Conservation (phyloP, 495 filamentous ascomycete genomes). For the Penicillium flavigenum region DNA sequence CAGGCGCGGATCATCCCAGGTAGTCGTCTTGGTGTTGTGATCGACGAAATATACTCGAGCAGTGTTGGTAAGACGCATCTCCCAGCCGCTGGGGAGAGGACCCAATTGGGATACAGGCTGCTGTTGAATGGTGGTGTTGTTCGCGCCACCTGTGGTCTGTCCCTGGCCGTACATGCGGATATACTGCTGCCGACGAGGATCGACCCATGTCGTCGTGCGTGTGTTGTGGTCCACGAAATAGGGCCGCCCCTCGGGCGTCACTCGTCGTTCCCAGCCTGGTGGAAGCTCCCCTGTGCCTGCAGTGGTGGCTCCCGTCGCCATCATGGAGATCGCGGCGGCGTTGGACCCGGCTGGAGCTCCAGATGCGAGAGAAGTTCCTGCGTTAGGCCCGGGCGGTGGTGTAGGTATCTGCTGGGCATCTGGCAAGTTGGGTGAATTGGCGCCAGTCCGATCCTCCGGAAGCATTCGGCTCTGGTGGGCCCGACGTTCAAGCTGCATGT, state of each 20-base stretch:
- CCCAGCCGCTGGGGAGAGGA: slow-evolving; percentile 96
- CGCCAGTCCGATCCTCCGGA: slow-evolving; percentile 91
- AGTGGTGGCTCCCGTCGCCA: slow-evolving; percentile 92
- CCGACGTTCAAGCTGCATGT: slow-evolving; percentile 86
- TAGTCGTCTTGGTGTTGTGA: slow-evolving; percentile 99
- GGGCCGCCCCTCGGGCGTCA: slow-evolving; percentile 87
- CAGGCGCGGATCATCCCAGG: slow-evolving; percentile 97
- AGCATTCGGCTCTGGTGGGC: slow-evolving; percentile 94
- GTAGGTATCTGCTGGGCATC: slow-evolving; percentile 58
- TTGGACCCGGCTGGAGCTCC: slow-evolving; percentile 45
- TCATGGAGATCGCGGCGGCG: slow-evolving; percentile 70
- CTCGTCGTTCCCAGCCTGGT: slow-evolving; percentile 92
- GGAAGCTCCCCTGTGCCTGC: slow-evolving; percentile 94
- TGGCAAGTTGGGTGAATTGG: slow-evolving; percentile 81
- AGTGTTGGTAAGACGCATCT: slow-evolving; percentile 98
- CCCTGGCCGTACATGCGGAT: slow-evolving; percentile 90
- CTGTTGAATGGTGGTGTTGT: slow-evolving; percentile 84
- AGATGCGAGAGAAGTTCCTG: slow-evolving; percentile 11
- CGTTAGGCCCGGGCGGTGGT: slow-evolving; percentile 42
- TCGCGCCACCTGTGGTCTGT: slow-evolving; percentile 58
- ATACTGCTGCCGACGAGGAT: slow-evolving; percentile 95
- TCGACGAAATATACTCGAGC: slow-evolving; percentile 98
- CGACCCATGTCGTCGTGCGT: slow-evolving; percentile 98
- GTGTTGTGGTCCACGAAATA: slow-evolving; percentile 99
- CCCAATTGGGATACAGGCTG: slow-evolving; percentile 97